A percentile compares a stretch with the other conserved stretches of the same genome.
phyloP scores from a whole-genome alignment of 177 flowering plant species.

The Telopea speciosissima region DNA sequence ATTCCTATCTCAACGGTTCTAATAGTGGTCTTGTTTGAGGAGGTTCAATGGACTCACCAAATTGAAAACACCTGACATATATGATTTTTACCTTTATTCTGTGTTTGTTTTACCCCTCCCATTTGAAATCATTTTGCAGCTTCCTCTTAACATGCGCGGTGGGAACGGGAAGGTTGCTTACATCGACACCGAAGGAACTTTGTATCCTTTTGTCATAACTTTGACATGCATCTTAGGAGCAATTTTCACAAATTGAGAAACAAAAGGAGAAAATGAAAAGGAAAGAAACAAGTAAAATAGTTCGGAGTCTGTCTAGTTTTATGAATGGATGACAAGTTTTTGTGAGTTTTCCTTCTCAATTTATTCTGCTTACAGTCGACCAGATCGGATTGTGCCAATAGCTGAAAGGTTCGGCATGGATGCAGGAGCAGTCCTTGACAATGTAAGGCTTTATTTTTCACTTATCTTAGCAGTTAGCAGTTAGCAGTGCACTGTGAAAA shows the following conservation, averaged over 20 bases:
- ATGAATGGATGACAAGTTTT: not conserved
- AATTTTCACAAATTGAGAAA: too few species aligned
- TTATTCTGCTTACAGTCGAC: slow-evolving; percentile 53
- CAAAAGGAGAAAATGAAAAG: too few species aligned
- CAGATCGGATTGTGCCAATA: slow-evolving; percentile 89
- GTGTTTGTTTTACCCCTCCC: too few species aligned
- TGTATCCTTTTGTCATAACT: slow-evolving; percentile 58
- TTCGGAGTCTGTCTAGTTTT: not conserved
- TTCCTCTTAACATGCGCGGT: slow-evolving; percentile 81
- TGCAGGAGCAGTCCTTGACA: slow-evolving; percentile 91
- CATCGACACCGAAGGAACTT: slow-evolving; percentile 98
- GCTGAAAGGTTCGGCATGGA: slow-evolving; percentile 99
- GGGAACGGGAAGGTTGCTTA: slow-evolving; percentile 98
- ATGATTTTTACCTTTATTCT: too few species aligned
- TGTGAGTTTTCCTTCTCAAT: slow-evolving; percentile 23
- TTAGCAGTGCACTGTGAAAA: too few species aligned
- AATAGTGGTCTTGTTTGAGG: too few species aligned
- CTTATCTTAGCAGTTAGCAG: too few species aligned
- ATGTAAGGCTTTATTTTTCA: slow-evolving; percentile 41
- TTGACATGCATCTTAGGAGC: not conserved
- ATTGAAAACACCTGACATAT: too few species aligned
- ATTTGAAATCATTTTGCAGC: slow-evolving; percentile 39
- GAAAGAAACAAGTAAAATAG: not conserved
- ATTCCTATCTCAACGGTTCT: too few species aligned
- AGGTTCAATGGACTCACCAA: too few species aligned